A percentile compares a stretch with the other conserved stretches of the same genome.
Conservation (phyloP, 805 yeast genomes). For the Torulaspora maleeae region DNA sequence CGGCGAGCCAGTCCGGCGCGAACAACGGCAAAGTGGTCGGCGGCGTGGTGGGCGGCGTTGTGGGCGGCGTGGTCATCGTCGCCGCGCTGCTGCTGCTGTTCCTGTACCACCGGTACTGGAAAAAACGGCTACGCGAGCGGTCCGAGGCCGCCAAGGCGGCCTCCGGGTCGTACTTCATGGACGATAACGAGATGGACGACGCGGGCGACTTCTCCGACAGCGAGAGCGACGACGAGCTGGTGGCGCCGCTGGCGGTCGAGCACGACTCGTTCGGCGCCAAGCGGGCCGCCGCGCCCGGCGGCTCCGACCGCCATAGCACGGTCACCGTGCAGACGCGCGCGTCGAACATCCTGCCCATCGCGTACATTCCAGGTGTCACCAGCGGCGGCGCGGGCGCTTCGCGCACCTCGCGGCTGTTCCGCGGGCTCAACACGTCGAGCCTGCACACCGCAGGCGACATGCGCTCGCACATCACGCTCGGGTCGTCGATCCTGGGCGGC, state of each 20-base stretch:
- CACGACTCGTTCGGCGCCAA: slow-evolving; percentile 2
- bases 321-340: slow-evolving; percentile 72
- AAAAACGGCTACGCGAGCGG: slow-evolving; percentile 33
- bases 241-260: slow-evolving; percentile 2
- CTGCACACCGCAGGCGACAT: slow-evolving; percentile 24
- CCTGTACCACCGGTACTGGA: slow-evolving; percentile 43
- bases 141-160: slow-evolving; percentile 27
- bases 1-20: slow-evolving; percentile 11
- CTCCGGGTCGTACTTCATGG: slow-evolving; percentile 22
- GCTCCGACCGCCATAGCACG: slow-evolving; percentile 40
- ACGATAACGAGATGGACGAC: slow-evolving; percentile 27
- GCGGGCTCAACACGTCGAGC: slow-evolving; percentile 15
- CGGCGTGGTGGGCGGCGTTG: slow-evolving; percentile 63
- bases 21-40: slow-evolving; percentile 63
- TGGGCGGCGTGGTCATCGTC: slow-evolving; percentile 40
- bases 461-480: slow-evolving; percentile 38
- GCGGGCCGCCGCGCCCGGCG: neutral
- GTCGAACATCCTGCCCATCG: slow-evolving; percentile 84
- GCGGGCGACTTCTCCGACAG: slow-evolving; percentile 19
- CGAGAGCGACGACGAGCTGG: slow-evolving; percentile 17
- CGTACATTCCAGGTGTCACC: slow-evolving; percentile 92
- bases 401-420: slow-evolving; percentile 8
- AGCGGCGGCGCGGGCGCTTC: slow-evolving; percentile 14
- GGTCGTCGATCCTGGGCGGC: slow-evolving; percentile 43
- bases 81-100: slow-evolving; percentile 37